These are phyloP conservation scores for Nepenthes alata DNA, from an alignment of 179 eudicot species.

Conservation along the genomic window DNA sequence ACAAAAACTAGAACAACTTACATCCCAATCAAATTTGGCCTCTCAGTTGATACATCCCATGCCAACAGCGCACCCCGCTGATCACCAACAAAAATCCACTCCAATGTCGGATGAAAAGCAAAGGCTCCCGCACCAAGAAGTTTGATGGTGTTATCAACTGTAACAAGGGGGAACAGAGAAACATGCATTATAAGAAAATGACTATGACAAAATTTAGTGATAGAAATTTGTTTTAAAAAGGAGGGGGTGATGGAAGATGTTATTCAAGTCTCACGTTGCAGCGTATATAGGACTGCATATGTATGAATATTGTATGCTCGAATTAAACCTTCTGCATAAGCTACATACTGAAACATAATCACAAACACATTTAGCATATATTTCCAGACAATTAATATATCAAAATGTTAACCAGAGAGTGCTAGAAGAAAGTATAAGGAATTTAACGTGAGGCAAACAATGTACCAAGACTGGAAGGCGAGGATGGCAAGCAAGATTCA, in stretches of 20 bases:
- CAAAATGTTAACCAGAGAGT: not conserved
- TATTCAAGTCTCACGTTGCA: slow-evolving; percentile 65
- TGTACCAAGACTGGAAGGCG: slow-evolving; percentile 88
- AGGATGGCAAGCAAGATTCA: slow-evolving; percentile 98
- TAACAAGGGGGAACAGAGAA: slow-evolving; percentile 15
- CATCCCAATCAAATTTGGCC: slow-evolving; percentile 98
- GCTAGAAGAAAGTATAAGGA: not conserved
- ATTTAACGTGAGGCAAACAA: slow-evolving; percentile 1
- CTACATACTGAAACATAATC: slow-evolving; percentile 65
- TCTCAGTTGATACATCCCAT: slow-evolving; percentile 99
- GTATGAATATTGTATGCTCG: slow-evolving; percentile 95
- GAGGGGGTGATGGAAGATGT: slow-evolving; percentile 2
- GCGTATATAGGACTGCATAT: slow-evolving; percentile 87
- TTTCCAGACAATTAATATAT: not conserved
- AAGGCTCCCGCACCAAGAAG: slow-evolving; percentile 96
- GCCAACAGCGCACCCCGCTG: slow-evolving; percentile 90
- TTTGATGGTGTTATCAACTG: slow-evolving; percentile 93
- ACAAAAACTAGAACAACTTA: slow-evolving; percentile 19
- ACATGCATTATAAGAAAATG: slow-evolving; percentile 1
- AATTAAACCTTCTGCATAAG: slow-evolving; percentile 90
- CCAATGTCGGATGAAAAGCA: slow-evolving; percentile 93
- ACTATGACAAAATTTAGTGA: not conserved
- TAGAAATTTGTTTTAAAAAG: slow-evolving; percentile 2
- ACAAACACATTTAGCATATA: slow-evolving; percentile 6
- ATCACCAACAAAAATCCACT: slow-evolving; percentile 94